A percentile compares a stretch with the other conserved stretches of the same genome.
Evolutionary conservation across 2,329 filamentous ascomycete species (phyloP).

Genomic region (Sordariomycetes sp.): DNA sequence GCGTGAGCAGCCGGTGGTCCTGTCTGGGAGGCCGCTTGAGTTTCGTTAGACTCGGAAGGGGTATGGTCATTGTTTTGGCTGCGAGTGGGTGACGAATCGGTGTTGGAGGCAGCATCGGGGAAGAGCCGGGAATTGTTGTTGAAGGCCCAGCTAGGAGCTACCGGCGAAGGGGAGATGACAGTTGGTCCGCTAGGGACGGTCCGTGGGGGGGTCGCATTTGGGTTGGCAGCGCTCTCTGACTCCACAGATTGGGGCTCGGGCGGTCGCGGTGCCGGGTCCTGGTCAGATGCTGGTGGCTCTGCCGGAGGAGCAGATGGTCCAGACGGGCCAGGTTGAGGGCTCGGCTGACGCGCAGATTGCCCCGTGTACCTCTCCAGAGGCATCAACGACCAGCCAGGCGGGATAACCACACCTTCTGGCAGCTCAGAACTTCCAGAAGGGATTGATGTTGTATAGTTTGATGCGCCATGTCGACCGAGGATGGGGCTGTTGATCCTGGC

Average conservation of each 20-base stretch:
- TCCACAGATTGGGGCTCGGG: too few relatives aligned
- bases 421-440: conserved; percentile 52
- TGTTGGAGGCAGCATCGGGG: conserved; percentile 1
- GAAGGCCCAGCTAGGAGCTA: conserved; percentile 43
- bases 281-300: not conserved
- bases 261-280: too few relatives aligned
- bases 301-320: not conserved
- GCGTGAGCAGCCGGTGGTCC: not conserved
- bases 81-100: not conserved
- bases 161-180: conserved; percentile 38
- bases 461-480: conserved; percentile 37
- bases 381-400: conserved; percentile 55
- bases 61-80: not conserved
- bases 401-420: conserved; percentile 54
- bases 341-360: conserved; percentile 11
- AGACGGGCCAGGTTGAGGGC: conserved; percentile 12
- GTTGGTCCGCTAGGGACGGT: too few relatives aligned
- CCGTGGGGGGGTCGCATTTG: too few relatives aligned
- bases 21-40: too few relatives aligned
- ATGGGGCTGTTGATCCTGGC: conserved; percentile 29
- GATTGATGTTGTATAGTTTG: conserved; percentile 38
- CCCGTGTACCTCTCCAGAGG: conserved; percentile 46
- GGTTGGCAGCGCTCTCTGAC: too few relatives aligned
- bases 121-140: conserved; percentile 18
- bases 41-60: too few relatives aligned